Percentiles rank a stretch among this genome's conserved stretches.
Conservation (phyloP, 2,329 filamentous ascomycete genomes). For the Arthroderma sp. region DNA sequence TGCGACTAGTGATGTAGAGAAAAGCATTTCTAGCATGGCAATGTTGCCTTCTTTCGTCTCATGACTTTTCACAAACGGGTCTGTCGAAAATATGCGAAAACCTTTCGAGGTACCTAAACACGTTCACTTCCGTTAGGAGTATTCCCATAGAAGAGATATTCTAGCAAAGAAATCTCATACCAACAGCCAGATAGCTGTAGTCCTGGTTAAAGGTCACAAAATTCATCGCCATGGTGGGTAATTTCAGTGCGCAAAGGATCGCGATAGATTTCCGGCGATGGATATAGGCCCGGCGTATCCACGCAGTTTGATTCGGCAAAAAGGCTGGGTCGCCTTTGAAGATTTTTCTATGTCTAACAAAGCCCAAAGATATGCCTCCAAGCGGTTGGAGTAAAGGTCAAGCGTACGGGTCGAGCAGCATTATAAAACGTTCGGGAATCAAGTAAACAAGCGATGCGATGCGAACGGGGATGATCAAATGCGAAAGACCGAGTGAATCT, state of each 20-base stretch:
- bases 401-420: background rate
- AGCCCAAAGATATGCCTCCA: background rate
- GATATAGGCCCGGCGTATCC: background rate
- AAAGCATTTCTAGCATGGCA: constrained; percentile 94
- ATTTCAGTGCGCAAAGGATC: background rate
- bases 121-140: constrained; percentile 14
- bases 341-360: background rate
- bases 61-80: constrained; percentile 90
- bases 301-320: too few species aligned
- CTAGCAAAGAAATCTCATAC: constrained; percentile 40
- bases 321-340: background rate
- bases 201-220: constrained; percentile 99
- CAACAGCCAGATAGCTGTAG: constrained; percentile 91
- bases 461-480: background rate
- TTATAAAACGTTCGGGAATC: background rate
- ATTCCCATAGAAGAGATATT: background rate
- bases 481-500: too few species aligned
- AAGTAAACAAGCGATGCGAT: background rate
- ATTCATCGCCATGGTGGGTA: constrained; percentile 62
- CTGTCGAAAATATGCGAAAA: constrained; percentile 92
- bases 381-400: background rate
- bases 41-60: constrained; percentile 92
- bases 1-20: constrained; percentile 92
- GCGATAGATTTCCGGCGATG: background rate
- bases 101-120: constrained; percentile 74